Evolutionary conservation across 2,329 filamentous ascomycete genomes (phyloP).

Genomic region (Alternaria arbusti): DNA sequence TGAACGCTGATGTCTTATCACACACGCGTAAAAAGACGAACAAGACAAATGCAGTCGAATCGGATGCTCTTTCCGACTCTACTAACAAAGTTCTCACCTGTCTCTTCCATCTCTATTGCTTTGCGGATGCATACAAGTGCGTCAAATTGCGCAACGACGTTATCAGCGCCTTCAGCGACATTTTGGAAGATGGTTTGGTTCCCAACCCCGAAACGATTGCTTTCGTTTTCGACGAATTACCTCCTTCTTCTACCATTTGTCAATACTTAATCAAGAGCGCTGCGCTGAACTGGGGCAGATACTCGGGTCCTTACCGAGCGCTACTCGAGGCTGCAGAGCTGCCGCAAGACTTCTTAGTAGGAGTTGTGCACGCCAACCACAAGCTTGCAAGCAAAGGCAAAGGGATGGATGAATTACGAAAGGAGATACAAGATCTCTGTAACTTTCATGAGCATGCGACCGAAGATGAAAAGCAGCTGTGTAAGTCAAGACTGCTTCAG

Average conservation of each 20-base stretch:
- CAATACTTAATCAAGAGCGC: not conserved
- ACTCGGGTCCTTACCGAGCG: not conserved
- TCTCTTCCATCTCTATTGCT: not conserved
- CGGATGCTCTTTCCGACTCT: not conserved
- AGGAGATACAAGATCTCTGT: not conserved
- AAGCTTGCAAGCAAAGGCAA: not conserved
- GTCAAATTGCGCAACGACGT: not conserved
- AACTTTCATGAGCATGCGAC: not conserved
- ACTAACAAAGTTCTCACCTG: not conserved
- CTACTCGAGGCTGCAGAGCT: not conserved
- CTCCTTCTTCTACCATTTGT: not conserved
- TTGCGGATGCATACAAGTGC: not conserved
- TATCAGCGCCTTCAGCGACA: not conserved
- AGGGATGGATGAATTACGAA: not conserved
- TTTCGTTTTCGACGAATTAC: not conserved
- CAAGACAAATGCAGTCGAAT: not conserved
- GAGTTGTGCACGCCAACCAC: not conserved
- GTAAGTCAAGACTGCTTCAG: not conserved
- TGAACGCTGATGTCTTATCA: not conserved
- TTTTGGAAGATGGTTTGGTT: not conserved
- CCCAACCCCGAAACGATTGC: not conserved
- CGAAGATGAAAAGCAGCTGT: not conserved
- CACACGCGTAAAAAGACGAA: not conserved
- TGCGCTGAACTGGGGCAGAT: not conserved
- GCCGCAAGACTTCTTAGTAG: not conserved